Conservation (phyloP, 805 yeast species). For the Suhomyces vadensis region DNA sequence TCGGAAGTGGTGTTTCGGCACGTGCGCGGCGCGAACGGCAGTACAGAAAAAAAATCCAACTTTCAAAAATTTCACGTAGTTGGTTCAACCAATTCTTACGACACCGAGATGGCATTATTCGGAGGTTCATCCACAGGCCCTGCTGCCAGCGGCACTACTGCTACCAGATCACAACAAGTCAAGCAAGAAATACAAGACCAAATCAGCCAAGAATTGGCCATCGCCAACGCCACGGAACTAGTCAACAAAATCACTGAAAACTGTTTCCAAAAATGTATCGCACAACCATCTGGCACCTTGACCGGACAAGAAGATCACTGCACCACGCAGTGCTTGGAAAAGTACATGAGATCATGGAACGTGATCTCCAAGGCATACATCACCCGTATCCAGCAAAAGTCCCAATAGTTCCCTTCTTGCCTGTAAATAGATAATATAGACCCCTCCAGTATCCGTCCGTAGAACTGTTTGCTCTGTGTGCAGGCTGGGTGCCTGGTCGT, state of each 20-base stretch:
- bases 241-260: conserved; percentile 83
- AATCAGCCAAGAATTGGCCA: conserved; percentile 79
- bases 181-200: conserved; percentile 67
- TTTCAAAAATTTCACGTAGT: conserved; percentile 1
- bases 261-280: conserved; percentile 80
- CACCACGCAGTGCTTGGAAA: conserved; percentile 75
- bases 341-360: conserved; percentile 92
- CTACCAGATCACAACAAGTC: conserved; percentile 39
- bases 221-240: conserved; percentile 87
- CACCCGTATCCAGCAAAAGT: conserved; percentile 64
- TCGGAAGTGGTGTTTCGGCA: neutral
- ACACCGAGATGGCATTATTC: conserved; percentile 16
- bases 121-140: conserved; percentile 14
- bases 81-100: neutral
- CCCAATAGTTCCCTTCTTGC: neutral
- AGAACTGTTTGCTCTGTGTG: no score
- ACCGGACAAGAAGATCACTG: conserved; percentile 61
- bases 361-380: conserved; percentile 76
- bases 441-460: no score
- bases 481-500: conserved; percentile 1
- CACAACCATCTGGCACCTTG: conserved; percentile 55
- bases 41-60: no score
- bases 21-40: conserved; percentile 1
- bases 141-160: neutral
- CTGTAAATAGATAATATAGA: neutral